These are phyloP conservation scores for Isoetes engelmannii DNA, from an alignment of 83 land plant genomes.

Conservation along the genomic window DNA sequence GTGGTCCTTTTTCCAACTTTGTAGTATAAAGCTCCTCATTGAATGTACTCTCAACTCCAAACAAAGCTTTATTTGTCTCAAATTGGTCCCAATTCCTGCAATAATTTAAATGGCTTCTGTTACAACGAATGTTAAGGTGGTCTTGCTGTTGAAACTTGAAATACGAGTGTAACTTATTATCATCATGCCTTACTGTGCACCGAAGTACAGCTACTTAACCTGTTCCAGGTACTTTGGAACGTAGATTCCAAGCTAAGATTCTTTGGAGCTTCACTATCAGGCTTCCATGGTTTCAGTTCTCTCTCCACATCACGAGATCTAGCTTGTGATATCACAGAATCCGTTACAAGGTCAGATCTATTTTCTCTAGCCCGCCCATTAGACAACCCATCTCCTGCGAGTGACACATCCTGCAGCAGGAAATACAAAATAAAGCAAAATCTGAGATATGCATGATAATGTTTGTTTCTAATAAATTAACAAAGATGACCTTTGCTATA, in stretches of 20 bases:
- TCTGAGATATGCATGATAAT: background rate
- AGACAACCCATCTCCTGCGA: slow-evolving; percentile 41
- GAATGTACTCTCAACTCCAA: slow-evolving; percentile 95
- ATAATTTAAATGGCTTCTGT: background rate
- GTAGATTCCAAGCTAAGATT: slow-evolving; percentile 54
- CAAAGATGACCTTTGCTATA: slow-evolving; percentile 54
- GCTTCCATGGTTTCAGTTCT: slow-evolving; percentile 81
- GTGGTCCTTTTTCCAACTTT: slow-evolving; percentile 90
- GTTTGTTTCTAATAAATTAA: background rate
- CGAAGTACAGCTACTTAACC: slow-evolving; percentile 26
- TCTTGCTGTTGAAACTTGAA: too few species aligned
- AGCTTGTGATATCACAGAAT: slow-evolving; percentile 59
- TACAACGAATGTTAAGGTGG: too few species aligned
- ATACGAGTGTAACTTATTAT: too few species aligned
- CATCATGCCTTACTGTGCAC: too few species aligned
- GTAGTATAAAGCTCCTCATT: slow-evolving; percentile 95
- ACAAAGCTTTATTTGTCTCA: slow-evolving; percentile 65
- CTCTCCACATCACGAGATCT: slow-evolving; percentile 58
- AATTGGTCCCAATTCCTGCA: slow-evolving; percentile 91
- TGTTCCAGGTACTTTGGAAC: slow-evolving; percentile 60
- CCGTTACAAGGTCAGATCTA: slow-evolving; percentile 60
- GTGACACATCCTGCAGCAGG: slow-evolving; percentile 38
- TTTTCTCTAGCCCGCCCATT: slow-evolving; percentile 56
- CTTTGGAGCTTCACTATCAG: slow-evolving; percentile 72
- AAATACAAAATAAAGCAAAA: background rate